phyloP scores from a whole-genome alignment of 306 rosid species.

The Malus fusca region DNA sequence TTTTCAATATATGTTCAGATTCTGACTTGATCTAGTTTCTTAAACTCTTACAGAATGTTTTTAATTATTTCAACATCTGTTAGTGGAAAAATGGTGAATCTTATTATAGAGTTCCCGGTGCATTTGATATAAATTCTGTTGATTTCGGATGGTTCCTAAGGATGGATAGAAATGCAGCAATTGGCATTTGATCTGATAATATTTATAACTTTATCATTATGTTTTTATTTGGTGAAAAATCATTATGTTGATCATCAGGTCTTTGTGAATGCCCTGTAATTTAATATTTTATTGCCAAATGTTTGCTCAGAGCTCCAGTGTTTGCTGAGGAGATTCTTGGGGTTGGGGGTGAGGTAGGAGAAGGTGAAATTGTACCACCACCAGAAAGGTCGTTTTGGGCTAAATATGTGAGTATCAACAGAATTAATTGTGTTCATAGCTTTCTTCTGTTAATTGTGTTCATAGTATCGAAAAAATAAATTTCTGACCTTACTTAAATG shows the following conservation, averaged over 20 bases:
- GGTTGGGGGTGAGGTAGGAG: constrained; percentile 63
- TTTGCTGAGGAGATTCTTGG: constrained; percentile 73
- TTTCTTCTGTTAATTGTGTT: background rate
- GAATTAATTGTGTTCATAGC: background rate
- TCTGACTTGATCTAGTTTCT: background rate
- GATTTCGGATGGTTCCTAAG: background rate
- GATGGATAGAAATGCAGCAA: background rate
- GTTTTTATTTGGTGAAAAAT: background rate
- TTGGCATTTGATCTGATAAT: background rate
- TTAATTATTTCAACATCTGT: background rate
- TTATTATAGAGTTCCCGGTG: background rate
- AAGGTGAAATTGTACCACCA: constrained; percentile 60
- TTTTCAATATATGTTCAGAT: background rate
- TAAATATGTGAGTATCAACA: constrained; percentile 71
- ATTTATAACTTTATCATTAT: background rate
- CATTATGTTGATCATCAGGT: background rate
- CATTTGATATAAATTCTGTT: background rate
- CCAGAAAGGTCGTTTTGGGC: constrained; percentile 89
- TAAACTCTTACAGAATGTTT: background rate
- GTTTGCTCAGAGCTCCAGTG: constrained; percentile 59
- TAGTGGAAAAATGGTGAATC: background rate
- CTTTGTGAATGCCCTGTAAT: background rate
- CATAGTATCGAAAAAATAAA: constrained; percentile 22
- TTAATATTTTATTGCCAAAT: constrained; percentile 6
- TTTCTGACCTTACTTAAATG: background rate